These are phyloP conservation scores for Zygotorulaspora florentina DNA, from an alignment of 805 yeast species.

Conservation along the genomic window DNA sequence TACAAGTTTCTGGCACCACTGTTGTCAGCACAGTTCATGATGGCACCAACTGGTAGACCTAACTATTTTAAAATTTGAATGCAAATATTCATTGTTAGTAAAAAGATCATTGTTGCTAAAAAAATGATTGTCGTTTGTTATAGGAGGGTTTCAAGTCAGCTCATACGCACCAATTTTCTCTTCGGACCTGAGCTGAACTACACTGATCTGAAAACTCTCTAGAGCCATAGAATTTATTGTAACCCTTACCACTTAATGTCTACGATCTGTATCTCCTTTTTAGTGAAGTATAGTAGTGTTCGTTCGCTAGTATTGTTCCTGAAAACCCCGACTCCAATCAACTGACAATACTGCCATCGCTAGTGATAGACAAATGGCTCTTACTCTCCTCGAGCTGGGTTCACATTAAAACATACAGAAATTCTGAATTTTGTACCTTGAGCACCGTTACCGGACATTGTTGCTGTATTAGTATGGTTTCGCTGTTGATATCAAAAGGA, in stretches of 20 bases:
- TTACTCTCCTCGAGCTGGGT: not conserved
- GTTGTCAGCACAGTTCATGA: conserved; percentile 99
- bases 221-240: no score
- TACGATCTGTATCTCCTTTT: not conserved
- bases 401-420: conserved; percentile 68
- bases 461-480: conserved; percentile 31
- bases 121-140: not conserved
- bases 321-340: not conserved
- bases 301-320: not conserved
- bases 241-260: no score
- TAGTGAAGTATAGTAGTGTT: no score
- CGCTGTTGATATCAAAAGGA: not conserved
- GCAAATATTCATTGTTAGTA: conserved; percentile 1
- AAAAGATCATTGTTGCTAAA: not conserved
- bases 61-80: conserved; percentile 47
- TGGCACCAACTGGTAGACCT: conserved; percentile 99
- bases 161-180: no score
- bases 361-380: no score
- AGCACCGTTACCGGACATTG: conserved; percentile 91
- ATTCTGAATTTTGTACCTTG: conserved; percentile 99
- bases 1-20: conserved; percentile 99
- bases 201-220: no score
- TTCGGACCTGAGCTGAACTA: no score
- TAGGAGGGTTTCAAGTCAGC: no score
- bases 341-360: not conserved